Evolutionary conservation across 2,329 filamentous ascomycete genomes (phyloP), one percentile per base, ranked within the genome.

Genomic region (Xylariaceae sp.): DNA sequence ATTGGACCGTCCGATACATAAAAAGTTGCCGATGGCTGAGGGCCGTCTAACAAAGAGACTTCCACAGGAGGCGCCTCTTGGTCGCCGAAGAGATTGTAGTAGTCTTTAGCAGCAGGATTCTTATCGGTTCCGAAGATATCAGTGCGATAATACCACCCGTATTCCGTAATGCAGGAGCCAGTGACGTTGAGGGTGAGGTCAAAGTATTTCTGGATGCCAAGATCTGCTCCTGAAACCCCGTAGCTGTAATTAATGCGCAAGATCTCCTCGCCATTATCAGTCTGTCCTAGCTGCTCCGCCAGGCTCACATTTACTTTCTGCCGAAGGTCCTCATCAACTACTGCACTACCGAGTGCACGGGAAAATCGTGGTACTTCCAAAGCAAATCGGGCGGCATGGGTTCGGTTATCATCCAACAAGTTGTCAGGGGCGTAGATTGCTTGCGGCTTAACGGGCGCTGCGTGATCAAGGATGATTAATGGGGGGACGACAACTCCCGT

Each of bases 91-190:
- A 49, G 16, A 10, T 35, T 10, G 27, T 57, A 57, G n/a, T 7
- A 36, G 44, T 57, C 53, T 8, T 44, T 21, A 13, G 39, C 44
- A 23, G 45, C 4, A 15, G 20, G n/a, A n/a, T 13, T 8, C 10
- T 13, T 7, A 16, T 13, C 23, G 18, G 24, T 51, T 30, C 40
- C 27, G 2, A 21, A 48, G 24, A 42, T 30, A 24, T 37, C 58
- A 30, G 57, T 59, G 6, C 40, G 23, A n/a, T 45, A 32, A 27
- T 56, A 59, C 66, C 65, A 67, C 15, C 46, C 52, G 50, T 69
- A 69, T 33, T 68, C 64, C 15, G 67, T 69, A 27, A 55, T 43
- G 57, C 67, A 69, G 10, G 65, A 64, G 23, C 67, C 67, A 4
- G 27, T 32, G 16, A 69, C 64, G 6, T 55, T 52, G 13, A 69